These are phyloP conservation scores for Purshia tridentata DNA, from an alignment of 306 rosid genomes.

Conservation along the genomic window DNA sequence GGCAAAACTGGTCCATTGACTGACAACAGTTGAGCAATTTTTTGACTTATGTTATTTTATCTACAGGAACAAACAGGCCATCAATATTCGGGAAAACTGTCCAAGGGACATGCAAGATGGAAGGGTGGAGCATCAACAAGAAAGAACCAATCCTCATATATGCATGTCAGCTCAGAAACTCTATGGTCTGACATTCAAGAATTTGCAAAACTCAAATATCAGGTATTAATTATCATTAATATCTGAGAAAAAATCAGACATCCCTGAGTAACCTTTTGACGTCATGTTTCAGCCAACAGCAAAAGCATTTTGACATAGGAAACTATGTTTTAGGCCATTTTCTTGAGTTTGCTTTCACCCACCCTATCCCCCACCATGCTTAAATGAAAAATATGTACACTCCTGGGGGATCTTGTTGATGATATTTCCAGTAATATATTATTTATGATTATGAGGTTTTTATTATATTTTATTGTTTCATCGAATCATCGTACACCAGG, in stretches of 20 bases:
- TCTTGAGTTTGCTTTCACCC: neutral
- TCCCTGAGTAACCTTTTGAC: neutral
- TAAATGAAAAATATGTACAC: neutral
- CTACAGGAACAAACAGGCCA: constrained; percentile 71
- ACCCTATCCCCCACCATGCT: neutral
- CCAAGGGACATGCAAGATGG: constrained; percentile 73
- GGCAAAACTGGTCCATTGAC: neutral
- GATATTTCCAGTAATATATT: neutral
- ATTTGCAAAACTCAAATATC: constrained; percentile 76
- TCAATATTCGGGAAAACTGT: constrained; percentile 61
- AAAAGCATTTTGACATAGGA: neutral
- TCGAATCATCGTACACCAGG: neutral
- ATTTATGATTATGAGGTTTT: neutral
- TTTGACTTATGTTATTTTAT: constrained; percentile 19
- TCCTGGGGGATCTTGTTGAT: neutral
- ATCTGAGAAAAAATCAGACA: neutral
- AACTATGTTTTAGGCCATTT: neutral
- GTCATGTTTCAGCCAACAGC: neutral
- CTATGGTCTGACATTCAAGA: constrained; percentile 82
- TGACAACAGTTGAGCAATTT: neutral
- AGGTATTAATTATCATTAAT: constrained; percentile 49
- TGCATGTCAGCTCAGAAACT: constrained; percentile 72
- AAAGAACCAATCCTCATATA: constrained; percentile 58
- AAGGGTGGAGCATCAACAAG: constrained; percentile 62
- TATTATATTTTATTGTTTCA: neutral